Evolutionary conservation across 192 early-diverging fungal species (phyloP).

Genomic region (Coemansia reversa): DNA sequence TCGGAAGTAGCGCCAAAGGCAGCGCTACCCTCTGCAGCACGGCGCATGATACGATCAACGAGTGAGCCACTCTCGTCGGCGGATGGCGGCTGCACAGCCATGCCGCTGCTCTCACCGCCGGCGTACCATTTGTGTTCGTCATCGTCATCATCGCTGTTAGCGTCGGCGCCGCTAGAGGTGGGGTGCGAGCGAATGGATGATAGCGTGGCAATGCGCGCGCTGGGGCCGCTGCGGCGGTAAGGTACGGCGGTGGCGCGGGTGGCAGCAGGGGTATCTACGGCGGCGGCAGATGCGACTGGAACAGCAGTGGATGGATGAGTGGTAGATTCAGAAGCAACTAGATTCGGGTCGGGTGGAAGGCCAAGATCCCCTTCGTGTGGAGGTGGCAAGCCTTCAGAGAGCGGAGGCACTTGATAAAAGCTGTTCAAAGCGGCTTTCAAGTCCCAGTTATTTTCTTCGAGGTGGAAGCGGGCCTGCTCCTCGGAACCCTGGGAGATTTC

Average conservation of each 20-base stretch:
- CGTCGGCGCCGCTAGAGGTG: background rate
- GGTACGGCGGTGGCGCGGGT: slow-evolving; percentile 33
- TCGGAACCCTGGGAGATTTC: slow-evolving; percentile 56
- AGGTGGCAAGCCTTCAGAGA: slow-evolving; percentile 49
- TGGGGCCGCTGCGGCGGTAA: slow-evolving; percentile 44
- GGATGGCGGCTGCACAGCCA: slow-evolving; percentile 33
- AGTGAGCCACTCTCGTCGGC: slow-evolving; percentile 29
- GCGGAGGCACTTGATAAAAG: slow-evolving; percentile 65
- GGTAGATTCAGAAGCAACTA: slow-evolving; percentile 7
- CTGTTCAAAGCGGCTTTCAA: slow-evolving; percentile 66
- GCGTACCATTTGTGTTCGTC: slow-evolving; percentile 68
- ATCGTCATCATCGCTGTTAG: slow-evolving; percentile 13
- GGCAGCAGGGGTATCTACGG: slow-evolving; percentile 9
- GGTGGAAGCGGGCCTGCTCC: slow-evolving; percentile 67
- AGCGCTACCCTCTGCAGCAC: slow-evolving; percentile 32
- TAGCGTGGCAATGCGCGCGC: slow-evolving; percentile 53
- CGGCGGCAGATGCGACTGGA: slow-evolving; percentile 40
- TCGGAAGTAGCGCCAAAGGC: background rate
- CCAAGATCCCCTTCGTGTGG: slow-evolving; percentile 34
- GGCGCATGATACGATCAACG: slow-evolving; percentile 48
- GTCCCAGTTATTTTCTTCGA: slow-evolving; percentile 80
- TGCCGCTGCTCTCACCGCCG: slow-evolving; percentile 94
- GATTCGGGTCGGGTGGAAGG: slow-evolving; percentile 43
- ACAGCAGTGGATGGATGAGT: slow-evolving; percentile 19
- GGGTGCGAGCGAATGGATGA: slow-evolving; percentile 20